Conservation (phyloP, 164 flowering plant species). For the Magnolia changhungtana region DNA sequence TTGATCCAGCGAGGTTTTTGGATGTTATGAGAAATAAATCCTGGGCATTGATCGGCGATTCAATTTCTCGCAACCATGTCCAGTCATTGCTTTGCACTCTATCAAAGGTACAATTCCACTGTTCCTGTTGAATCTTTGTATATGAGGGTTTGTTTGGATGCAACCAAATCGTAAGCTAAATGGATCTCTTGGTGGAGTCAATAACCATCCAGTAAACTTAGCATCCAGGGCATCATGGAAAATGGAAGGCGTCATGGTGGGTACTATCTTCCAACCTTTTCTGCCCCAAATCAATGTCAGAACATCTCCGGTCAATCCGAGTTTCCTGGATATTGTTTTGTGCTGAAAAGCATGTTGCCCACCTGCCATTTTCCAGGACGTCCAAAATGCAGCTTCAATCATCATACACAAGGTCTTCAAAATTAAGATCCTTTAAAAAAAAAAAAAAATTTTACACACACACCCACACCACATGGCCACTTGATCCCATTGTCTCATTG, state of each 20-base stretch:
- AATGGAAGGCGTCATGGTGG: too few relatives aligned
- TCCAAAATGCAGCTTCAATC: not conserved
- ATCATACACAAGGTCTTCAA: not conserved
- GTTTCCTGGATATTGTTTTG: not conserved
- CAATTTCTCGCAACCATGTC: slow-evolving; percentile 85
- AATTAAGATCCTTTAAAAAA: too few relatives aligned
- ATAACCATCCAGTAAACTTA: too few relatives aligned
- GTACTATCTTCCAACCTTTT: too few relatives aligned
- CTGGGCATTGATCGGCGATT: slow-evolving; percentile 89
- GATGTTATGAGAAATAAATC: slow-evolving; percentile 69
- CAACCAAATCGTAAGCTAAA: too few relatives aligned
- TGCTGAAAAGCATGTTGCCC: not conserved
- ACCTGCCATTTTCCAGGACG: not conserved
- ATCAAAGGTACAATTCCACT: slow-evolving; percentile 44
- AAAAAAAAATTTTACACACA: too few relatives aligned
- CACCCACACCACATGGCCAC: too few relatives aligned
- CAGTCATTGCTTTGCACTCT: slow-evolving; percentile 90
- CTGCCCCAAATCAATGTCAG: not conserved
- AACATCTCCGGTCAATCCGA: not conserved
- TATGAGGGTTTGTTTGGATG: too few relatives aligned
- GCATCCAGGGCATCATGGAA: too few relatives aligned
- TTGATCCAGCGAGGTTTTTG: slow-evolving; percentile 65
- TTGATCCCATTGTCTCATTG: too few relatives aligned
- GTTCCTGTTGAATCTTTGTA: not conserved
- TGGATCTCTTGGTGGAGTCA: too few relatives aligned